Base-by-base conservation (phyloP, 31 red algal genomes). In the Porphyra umbilicalis region DNA sequence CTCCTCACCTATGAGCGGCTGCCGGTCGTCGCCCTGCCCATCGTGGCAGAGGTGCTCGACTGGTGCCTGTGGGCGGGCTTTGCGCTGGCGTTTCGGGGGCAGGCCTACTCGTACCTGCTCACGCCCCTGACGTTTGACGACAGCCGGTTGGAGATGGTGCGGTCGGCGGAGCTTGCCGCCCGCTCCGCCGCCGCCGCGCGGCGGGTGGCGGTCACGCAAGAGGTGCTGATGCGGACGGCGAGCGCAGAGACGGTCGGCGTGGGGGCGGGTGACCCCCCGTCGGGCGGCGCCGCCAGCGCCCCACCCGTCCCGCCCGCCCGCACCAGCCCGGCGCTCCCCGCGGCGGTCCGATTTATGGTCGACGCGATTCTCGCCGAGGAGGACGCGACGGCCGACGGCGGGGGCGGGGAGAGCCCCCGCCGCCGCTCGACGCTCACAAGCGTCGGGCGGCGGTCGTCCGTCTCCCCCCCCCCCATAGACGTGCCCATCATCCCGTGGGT, bases 41-140 rank as follows among this genome's bases (percentile, higher is more conserved):
- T 29, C 25, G 57, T 29, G 25, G 25, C 30, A 6, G 57, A 71
- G 57, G 57, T 71, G 57, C 57, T 71, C 20, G 57, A 71, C 57
- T 71, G 25, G 5, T n/a, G 25, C 0, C 0, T 71, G 57, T 71
- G 57, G 57, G 57, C 57, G 57, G 57, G 57, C 57, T n/a, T 71
- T n/a, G 57, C 57, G 25, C 6, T 71, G 25, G 57, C 57, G 11
- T 29, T 71, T 4, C 57, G 57, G 4, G 57, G 57, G 25, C 57
- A 29, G 11, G 25, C 25, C 13, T 29, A 71, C 57, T 71, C 57
- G 57, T 29, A 18, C 0, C 57, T 71, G 13, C 57, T 71, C 2
- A 71, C 57, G 57, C 57, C 57, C 57, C 57, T 71, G 57, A 71
- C 57, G 57, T 71, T 71, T 71, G 57, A 71, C 57, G 57, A 71